These are phyloP conservation scores for Coleophoma eucalyptorum DNA, from an alignment of 2,329 filamentous ascomycete genomes.

Conservation along the genomic window DNA sequence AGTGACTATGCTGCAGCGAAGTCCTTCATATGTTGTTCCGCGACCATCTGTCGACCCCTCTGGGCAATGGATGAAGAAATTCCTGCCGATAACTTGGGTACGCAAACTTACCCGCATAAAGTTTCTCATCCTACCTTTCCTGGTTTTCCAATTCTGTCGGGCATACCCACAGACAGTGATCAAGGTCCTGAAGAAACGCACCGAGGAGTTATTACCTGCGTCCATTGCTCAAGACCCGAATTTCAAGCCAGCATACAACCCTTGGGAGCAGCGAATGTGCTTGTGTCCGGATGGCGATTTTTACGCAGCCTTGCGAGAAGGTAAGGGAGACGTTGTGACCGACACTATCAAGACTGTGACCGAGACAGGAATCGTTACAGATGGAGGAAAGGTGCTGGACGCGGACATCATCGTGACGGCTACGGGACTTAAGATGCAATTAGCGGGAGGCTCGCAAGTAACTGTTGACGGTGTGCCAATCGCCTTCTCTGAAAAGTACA, in stretches of 20 bases:
- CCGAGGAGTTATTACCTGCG: conserved; percentile 45
- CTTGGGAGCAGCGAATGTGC: conserved; percentile 72
- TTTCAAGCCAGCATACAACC: conserved; percentile 59
- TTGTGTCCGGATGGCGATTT: conserved; percentile 55
- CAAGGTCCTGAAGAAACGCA: conserved; percentile 36
- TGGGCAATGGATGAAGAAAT: background rate
- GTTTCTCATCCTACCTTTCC: conserved; percentile 38
- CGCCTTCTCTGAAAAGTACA: conserved; percentile 42
- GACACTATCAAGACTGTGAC: conserved; percentile 47
- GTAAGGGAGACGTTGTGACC: conserved; percentile 41
- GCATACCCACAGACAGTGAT: conserved; percentile 45
- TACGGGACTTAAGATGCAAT: conserved; percentile 55
- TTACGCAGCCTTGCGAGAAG: conserved; percentile 39
- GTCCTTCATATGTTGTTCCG: conserved; percentile 63
- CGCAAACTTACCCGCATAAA: conserved; percentile 43
- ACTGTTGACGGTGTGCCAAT: conserved; percentile 49
- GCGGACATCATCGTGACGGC: conserved; percentile 65
- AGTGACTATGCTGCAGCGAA: conserved; percentile 79
- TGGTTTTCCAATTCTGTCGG: conserved; percentile 43
- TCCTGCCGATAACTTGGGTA: conserved; percentile 40
- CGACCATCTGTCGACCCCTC: conserved; percentile 19
- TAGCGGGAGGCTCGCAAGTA: conserved; percentile 48
- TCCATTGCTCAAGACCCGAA: conserved; percentile 51
- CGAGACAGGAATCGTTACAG: conserved; percentile 39
- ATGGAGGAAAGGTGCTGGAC: conserved; percentile 43